Conservation (phyloP, 768 basidiomycete species). For the Myochromella boudieri region DNA sequence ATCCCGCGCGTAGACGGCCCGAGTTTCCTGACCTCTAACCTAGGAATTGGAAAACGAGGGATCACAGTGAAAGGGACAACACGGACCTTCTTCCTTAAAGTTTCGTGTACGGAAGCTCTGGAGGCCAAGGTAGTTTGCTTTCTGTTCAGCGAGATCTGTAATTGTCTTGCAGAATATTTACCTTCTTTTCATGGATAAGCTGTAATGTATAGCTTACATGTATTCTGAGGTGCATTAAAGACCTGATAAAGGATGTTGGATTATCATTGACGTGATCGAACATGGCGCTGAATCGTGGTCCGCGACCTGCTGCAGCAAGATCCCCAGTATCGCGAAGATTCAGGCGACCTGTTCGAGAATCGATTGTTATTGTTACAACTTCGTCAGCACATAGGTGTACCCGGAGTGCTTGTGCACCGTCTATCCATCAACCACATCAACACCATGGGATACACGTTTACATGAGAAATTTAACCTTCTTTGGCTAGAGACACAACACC, state of each 20-base stretch:
- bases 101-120: constrained; percentile 70
- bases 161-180: constrained; percentile 62
- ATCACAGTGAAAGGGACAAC: background rate
- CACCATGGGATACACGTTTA: background rate
- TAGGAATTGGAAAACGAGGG: constrained; percentile 1
- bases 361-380: constrained; percentile 73
- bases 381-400: constrained; percentile 77
- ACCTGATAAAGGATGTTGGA: constrained; percentile 57
- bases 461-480: constrained; percentile 43
- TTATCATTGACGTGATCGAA: constrained; percentile 70
- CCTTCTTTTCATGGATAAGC: background rate
- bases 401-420: constrained; percentile 55
- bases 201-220: constrained; percentile 43
- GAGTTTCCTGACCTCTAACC: constrained; percentile 66
- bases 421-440: constrained; percentile 30
- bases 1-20: constrained; percentile 60
- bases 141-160: constrained; percentile 78
- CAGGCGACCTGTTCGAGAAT: constrained; percentile 76
- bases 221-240: constrained; percentile 59
- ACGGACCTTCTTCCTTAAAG: constrained; percentile 61
- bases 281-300: constrained; percentile 57
- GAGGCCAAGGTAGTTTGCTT: constrained; percentile 83
- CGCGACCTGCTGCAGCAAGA: constrained; percentile 71
- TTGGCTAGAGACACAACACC: constrained; percentile 56
- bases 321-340: constrained; percentile 81